Percentiles rank a stretch among this genome's conserved stretches.
These are phyloP conservation scores for Nemania bipapillata DNA, from an alignment of 2,329 filamentous ascomycete genomes.

Conservation along the genomic window DNA sequence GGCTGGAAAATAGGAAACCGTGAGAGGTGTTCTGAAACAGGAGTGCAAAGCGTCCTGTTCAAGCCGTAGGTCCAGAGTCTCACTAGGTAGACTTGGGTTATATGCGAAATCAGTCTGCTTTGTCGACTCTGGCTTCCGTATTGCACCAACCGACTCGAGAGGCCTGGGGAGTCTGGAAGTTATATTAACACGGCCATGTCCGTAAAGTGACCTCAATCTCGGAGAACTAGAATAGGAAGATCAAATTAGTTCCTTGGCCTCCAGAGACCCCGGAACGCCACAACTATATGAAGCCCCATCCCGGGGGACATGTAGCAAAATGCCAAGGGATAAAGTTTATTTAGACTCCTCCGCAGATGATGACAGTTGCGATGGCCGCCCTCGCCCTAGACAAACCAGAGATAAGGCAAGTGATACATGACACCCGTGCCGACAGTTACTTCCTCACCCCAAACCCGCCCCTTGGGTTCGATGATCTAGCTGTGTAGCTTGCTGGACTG, in stretches of 20 bases:
- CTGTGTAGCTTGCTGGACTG: conserved; percentile 2
- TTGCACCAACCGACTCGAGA: neutral
- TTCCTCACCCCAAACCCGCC: conserved; percentile 15
- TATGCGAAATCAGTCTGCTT: neutral
- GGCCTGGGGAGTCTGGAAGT: neutral
- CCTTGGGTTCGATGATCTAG: neutral
- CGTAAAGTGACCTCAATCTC: neutral
- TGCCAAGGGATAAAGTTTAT: conserved; percentile 19
- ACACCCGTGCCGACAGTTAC: conserved; percentile 5
- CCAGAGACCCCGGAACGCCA: conserved; percentile 16
- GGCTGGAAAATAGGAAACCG: neutral
- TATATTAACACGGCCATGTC: conserved; percentile 10
- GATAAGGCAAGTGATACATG: conserved; percentile 20
- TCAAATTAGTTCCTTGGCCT: conserved; percentile 5
- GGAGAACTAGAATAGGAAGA: neutral
- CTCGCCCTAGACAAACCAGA: neutral
- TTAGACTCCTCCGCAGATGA: conserved; percentile 14
- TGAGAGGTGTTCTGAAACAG: neutral
- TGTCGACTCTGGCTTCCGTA: neutral
- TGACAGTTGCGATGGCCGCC: conserved; percentile 8
- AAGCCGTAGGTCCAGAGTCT: conserved; percentile 3
- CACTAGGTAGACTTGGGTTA: neutral
- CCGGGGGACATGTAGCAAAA: conserved; percentile 11
- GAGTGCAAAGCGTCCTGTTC: neutral
- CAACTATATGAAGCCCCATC: conserved; percentile 27